A percentile compares a stretch with the other conserved stretches of the same genome.
Conservation (phyloP, 169 alveolate genomes). For the Plasmodium adleri region DNA sequence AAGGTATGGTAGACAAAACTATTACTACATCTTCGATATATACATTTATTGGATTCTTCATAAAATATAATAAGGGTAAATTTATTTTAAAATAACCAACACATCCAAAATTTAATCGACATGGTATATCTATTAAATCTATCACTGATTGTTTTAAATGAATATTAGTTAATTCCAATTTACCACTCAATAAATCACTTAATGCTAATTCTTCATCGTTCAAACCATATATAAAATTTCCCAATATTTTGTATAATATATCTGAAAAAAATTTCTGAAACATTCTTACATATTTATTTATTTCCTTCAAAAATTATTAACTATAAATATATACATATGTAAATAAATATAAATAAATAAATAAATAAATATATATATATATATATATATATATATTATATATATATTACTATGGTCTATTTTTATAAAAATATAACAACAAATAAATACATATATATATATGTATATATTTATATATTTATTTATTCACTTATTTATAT, state of each 20-base stretch:
- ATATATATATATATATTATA: too few species aligned
- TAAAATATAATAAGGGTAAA: slow-evolving; percentile 75
- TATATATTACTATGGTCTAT: too few species aligned
- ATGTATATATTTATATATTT: too few species aligned
- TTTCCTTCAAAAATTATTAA: too few species aligned
- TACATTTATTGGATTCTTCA: slow-evolving; percentile 74
- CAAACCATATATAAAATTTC: slow-evolving; percentile 71
- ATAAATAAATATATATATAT: too few species aligned
- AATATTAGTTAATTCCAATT: slow-evolving; percentile 70
- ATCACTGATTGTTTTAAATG: slow-evolving; percentile 66
- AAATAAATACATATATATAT: too few species aligned
- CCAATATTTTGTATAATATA: slow-evolving; percentile 56
- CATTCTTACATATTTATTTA: slow-evolving; percentile 18
- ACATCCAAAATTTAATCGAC: slow-evolving; percentile 76
- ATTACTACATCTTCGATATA: slow-evolving; percentile 75
- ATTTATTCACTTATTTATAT: too few species aligned
- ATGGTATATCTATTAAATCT: slow-evolving; percentile 69
- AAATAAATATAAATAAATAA: too few species aligned
- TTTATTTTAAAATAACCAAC: slow-evolving; percentile 74
- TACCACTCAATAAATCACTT: slow-evolving; percentile 69
- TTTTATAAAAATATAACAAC: too few species aligned
- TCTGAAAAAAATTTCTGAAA: slow-evolving; percentile 70
- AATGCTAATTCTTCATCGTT: slow-evolving; percentile 57
- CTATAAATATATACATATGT: too few species aligned
- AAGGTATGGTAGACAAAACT: slow-evolving; percentile 70